phyloP scores from a whole-genome alignment of 495 filamentous ascomycete species.

The Staphylotrichum tortipilum region DNA sequence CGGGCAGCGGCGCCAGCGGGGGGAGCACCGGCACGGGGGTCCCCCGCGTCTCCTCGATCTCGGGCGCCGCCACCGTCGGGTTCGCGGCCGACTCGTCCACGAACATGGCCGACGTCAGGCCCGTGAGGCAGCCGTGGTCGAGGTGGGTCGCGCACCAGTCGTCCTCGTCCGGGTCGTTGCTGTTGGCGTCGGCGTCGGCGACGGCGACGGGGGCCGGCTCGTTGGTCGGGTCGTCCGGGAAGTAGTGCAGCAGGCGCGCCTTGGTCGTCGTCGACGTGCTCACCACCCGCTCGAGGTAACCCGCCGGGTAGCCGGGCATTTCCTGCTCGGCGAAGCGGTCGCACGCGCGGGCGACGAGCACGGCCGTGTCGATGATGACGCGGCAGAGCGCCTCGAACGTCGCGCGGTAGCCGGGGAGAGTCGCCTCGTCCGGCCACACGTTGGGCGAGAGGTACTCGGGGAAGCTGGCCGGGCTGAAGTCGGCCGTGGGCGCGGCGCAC shows the following conservation, averaged over 20 bases:
- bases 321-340: conserved; percentile 75
- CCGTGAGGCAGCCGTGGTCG: conserved; percentile 89
- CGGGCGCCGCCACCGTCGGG: conserved; percentile 26
- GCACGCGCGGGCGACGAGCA: conserved; percentile 77
- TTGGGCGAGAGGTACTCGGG: conserved; percentile 57
- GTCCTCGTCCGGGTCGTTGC: conserved; percentile 52
- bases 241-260: conserved; percentile 89
- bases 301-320: conserved; percentile 61
- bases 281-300: conserved; percentile 82
- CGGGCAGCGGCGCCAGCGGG: conserved; percentile 47
- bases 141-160: conserved; percentile 96
- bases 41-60: conserved; percentile 16
- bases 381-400: conserved; percentile 69
- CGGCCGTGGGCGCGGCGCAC: conserved; percentile 47
- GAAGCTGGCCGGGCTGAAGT: conserved; percentile 51
- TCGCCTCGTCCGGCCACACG: conserved; percentile 66
- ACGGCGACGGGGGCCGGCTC: conserved; percentile 9
- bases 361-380: conserved; percentile 81
- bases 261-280: conserved; percentile 80
- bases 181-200: conserved; percentile 19
- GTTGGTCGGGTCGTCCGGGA: conserved; percentile 46
- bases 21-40: conserved; percentile 13
- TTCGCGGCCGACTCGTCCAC: conserved; percentile 65
- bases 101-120: conserved; percentile 92
- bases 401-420: conserved; percentile 63